These are phyloP conservation scores for Penstemon barbatus DNA, from an alignment of 257 asterid genomes.

Conservation along the genomic window DNA sequence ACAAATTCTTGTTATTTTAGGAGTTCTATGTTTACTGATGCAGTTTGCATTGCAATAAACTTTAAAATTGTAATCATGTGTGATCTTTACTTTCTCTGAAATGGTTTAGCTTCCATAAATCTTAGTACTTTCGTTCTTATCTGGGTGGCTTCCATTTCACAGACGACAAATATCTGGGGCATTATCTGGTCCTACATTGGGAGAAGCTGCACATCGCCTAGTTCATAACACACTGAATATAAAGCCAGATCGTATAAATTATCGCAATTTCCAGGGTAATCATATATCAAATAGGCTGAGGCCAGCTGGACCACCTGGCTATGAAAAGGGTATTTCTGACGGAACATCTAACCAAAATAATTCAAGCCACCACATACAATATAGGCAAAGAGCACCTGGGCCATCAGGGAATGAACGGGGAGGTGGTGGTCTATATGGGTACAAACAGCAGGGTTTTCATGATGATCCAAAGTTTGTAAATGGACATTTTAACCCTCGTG, in stretches of 20 bases:
- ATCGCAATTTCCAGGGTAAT: slow-evolving; percentile 43
- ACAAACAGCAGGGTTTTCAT: slow-evolving; percentile 31
- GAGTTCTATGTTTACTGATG: slow-evolving; percentile 12
- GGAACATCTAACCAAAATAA: slow-evolving; percentile 37
- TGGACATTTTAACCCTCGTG: slow-evolving; percentile 11
- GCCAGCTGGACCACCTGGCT: slow-evolving; percentile 81
- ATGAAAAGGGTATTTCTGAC: slow-evolving; percentile 56
- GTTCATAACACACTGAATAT: slow-evolving; percentile 67
- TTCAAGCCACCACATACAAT: slow-evolving; percentile 34
- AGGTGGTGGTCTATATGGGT: slow-evolving; percentile 48
- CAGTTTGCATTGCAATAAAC: neutral
- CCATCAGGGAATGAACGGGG: slow-evolving; percentile 41
- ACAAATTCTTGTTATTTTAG: slow-evolving; percentile 11
- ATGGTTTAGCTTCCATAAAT: neutral
- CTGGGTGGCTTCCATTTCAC: slow-evolving; percentile 31
- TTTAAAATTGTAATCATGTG: neutral
- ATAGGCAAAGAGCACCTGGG: slow-evolving; percentile 48
- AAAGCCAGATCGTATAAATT: slow-evolving; percentile 43
- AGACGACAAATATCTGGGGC: slow-evolving; percentile 84
- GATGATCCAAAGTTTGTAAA: slow-evolving; percentile 36
- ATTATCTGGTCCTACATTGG: slow-evolving; percentile 75
- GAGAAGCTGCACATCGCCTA: slow-evolving; percentile 94
- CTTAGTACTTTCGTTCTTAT: slow-evolving; percentile 11
- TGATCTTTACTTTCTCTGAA: neutral
- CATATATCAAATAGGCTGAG: slow-evolving; percentile 43